Percentiles rank a stretch among this genome's conserved stretches.
Conservation (phyloP, 805 yeast genomes). For the Crinitomyces ghanaensis region DNA sequence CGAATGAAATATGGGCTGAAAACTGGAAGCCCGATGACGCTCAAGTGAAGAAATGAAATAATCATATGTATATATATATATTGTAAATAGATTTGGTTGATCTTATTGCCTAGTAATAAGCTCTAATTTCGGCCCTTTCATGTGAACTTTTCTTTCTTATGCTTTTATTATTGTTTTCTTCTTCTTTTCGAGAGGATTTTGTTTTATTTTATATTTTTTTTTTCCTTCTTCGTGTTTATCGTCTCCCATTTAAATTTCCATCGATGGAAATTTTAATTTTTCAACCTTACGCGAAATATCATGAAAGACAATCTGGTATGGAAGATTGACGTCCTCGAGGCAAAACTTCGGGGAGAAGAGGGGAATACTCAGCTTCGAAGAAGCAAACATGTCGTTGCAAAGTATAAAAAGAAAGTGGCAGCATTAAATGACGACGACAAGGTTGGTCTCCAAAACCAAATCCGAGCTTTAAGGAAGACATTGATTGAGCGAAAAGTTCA, state of each 20-base stretch:
- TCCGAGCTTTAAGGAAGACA: constrained; percentile 16
- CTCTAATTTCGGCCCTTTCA: no score
- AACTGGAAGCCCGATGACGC: constrained; percentile 22
- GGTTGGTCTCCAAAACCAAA: constrained; percentile 10
- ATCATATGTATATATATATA: background rate
- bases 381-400: constrained; percentile 23
- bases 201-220: background rate
- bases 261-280: no score
- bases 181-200: background rate
- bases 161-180: no score
- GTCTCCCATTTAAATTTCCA: no score
- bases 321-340: constrained; percentile 28
- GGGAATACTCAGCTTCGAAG: constrained; percentile 18
- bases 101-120: constrained; percentile 1
- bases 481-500: constrained; percentile 24
- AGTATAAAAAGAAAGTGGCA: constrained; percentile 7
- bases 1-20: constrained; percentile 68
- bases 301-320: constrained; percentile 25
- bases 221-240: background rate
- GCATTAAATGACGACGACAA: constrained; percentile 5
- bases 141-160: no score
- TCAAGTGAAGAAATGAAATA: constrained; percentile 5
- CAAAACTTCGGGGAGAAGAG: constrained; percentile 22
- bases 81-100: constrained; percentile 2
- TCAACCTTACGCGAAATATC: constrained; percentile 4